These are phyloP conservation scores for Pythium volutum DNA, from an alignment of 352 stramenopile genomes.

Conservation along the genomic window DNA sequence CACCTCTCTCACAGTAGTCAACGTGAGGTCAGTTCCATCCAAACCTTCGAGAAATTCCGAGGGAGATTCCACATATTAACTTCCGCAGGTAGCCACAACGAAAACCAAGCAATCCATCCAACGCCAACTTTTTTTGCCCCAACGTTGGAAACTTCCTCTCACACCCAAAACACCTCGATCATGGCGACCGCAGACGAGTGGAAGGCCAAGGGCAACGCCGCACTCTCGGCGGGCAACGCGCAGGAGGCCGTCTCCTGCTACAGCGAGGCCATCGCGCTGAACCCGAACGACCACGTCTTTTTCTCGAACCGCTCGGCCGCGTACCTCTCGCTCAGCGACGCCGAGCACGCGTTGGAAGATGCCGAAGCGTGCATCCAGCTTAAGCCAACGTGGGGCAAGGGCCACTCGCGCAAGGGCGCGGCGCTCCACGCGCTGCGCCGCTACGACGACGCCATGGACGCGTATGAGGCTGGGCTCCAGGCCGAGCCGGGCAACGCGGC, in stretches of 20 bases:
- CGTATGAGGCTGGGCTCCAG: slow-evolving; percentile 85
- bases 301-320: slow-evolving; percentile 99
- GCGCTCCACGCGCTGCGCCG: slow-evolving; percentile 92
- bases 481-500: slow-evolving; percentile 92
- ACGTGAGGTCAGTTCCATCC: too few species aligned
- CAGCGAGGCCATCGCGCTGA: slow-evolving; percentile 94
- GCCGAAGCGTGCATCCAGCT: slow-evolving; percentile 94
- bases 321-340: slow-evolving; percentile 94
- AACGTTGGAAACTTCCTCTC: neutral
- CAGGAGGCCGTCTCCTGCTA: slow-evolving; percentile 96
- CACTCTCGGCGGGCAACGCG: slow-evolving; percentile 91
- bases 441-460: slow-evolving; percentile 82
- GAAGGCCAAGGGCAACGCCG: slow-evolving; percentile 97
- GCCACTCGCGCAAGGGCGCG: slow-evolving; percentile 96
- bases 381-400: slow-evolving; percentile 96
- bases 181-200: slow-evolving; percentile 45
- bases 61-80: neutral
- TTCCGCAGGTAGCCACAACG: slow-evolving; percentile 15
- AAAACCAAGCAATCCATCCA: neutral
- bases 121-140: slow-evolving; percentile 7
- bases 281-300: slow-evolving; percentile 96
- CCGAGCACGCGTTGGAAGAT: slow-evolving; percentile 94
- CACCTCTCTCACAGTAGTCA: too few species aligned
- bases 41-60: neutral
- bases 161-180: slow-evolving; percentile 19